A percentile compares a stretch with the other conserved stretches of the same genome.
Evolutionary conservation across 1,284 basidiomycete species (phyloP).

Genomic region (Stygiomarasmius scandens): DNA sequence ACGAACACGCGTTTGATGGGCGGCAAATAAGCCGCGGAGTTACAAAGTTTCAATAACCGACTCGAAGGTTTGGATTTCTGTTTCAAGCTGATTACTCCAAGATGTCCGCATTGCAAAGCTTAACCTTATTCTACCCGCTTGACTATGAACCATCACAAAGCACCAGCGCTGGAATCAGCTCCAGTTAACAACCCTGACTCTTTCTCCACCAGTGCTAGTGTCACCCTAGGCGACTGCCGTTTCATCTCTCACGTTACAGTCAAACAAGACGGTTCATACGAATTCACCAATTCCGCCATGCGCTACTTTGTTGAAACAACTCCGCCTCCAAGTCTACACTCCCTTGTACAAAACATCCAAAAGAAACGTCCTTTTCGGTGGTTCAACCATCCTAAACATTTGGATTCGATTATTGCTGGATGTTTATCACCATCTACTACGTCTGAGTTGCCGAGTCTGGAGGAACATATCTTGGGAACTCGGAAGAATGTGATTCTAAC

Average conservation of each 20-base stretch:
- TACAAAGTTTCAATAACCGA: too few species aligned
- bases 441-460: not conserved
- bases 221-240: not conserved
- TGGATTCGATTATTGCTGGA: conserved; percentile 2
- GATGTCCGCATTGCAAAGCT: too few species aligned
- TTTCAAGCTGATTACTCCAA: too few species aligned
- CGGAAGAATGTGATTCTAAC: not conserved
- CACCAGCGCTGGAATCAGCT: too few species aligned
- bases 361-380: conserved; percentile 2
- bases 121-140: too few species aligned
- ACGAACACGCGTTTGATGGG: too few species aligned
- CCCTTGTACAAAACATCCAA: not conserved
- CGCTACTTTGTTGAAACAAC: not conserved
- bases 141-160: too few species aligned
- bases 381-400: conserved; percentile 8
- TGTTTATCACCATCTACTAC: not conserved
- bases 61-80: too few species aligned
- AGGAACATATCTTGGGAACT: not conserved
- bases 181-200: too few species aligned
- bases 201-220: too few species aligned
- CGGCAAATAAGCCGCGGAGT: too few species aligned
- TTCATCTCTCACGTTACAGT: conserved; percentile 3
- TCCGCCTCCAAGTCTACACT: not conserved
- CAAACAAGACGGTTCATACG: conserved; percentile 3
- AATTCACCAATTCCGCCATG: not conserved